Conservation (phyloP, 2,329 filamentous ascomycete genomes). For the Penicillium olsonii region DNA sequence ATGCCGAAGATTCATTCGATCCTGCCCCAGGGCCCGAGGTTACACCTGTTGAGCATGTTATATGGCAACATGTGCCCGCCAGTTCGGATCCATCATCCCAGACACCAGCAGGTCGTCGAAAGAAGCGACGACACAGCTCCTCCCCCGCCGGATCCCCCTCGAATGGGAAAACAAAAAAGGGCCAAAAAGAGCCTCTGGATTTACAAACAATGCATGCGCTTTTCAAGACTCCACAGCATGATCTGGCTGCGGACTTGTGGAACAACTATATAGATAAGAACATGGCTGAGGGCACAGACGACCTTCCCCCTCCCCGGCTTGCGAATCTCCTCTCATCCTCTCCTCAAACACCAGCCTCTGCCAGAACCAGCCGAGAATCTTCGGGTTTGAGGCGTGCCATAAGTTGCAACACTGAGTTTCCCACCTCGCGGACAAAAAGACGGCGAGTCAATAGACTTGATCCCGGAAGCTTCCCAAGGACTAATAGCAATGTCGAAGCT, state of each 20-base stretch:
- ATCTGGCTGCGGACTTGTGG: conserved; percentile 76
- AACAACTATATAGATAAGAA: conserved; percentile 67
- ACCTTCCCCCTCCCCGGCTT: conserved; percentile 58
- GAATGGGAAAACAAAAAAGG: conserved; percentile 39
- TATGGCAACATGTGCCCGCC: conserved; percentile 56
- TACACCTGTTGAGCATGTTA: conserved; percentile 63
- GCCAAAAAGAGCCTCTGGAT: conserved; percentile 52
- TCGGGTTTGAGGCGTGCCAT: conserved; percentile 63
- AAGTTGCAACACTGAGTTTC: conserved; percentile 71
- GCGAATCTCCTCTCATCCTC: conserved; percentile 70
- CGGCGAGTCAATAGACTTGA: conserved; percentile 58
- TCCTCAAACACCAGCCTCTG: conserved; percentile 62
- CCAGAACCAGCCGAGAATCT: conserved; percentile 44
- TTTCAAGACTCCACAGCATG: conserved; percentile 67
- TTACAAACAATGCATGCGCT: conserved; percentile 60
- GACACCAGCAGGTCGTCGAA: conserved; percentile 49
- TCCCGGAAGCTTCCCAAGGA: conserved; percentile 46
- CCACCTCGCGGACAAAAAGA: conserved; percentile 62
- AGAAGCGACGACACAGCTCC: conserved; percentile 72
- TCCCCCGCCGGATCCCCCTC: conserved; percentile 71
- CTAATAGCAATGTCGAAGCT: conserved; percentile 42
- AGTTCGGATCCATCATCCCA: conserved; percentile 49
- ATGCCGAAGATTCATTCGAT: conserved; percentile 58
- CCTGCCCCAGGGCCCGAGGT: conserved; percentile 49
- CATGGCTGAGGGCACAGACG: conserved; percentile 46